phyloP scores from a whole-genome alignment of 2,329 filamentous ascomycete genomes.

The Arthrocladium fulminans region DNA sequence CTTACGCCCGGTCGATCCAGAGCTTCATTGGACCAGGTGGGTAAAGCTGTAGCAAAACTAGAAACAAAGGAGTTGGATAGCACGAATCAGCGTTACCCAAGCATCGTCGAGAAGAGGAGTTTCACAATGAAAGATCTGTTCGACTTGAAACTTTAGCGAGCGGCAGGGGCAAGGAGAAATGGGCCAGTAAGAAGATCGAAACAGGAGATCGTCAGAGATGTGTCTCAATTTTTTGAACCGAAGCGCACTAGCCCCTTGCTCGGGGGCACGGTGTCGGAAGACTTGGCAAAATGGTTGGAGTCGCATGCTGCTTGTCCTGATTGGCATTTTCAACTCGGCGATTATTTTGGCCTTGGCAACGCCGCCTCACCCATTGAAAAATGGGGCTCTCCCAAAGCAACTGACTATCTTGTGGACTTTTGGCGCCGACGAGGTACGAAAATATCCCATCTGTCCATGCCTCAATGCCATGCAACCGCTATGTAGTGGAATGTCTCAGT shows the following conservation, averaged over 20 bases:
- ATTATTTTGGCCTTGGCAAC: neutral
- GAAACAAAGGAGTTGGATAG: neutral
- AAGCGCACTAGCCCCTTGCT: neutral
- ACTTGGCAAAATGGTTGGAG: slow-evolving; percentile 3
- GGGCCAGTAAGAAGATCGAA: neutral
- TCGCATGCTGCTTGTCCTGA: neutral
- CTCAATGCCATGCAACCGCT: neutral
- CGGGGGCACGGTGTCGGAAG: too few species aligned
- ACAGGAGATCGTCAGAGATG: neutral
- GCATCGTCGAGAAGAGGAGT: neutral
- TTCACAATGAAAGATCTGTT: neutral
- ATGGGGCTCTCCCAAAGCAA: too few species aligned
- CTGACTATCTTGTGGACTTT: too few species aligned
- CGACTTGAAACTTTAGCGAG: slow-evolving; percentile 1
- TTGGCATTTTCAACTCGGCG: neutral
- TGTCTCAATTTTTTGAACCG: neutral
- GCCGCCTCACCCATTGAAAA: too few species aligned
- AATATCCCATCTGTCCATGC: neutral
- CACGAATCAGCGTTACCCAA: neutral
- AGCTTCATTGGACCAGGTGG: neutral
- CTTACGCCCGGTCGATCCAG: neutral
- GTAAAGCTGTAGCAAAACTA: neutral
- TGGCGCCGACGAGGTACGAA: neutral
- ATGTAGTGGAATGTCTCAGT: neutral
- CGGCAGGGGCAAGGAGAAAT: slow-evolving; percentile 6